phyloP scores from a whole-genome alignment of 306 rosid genomes.

The Cucumis melo region DNA sequence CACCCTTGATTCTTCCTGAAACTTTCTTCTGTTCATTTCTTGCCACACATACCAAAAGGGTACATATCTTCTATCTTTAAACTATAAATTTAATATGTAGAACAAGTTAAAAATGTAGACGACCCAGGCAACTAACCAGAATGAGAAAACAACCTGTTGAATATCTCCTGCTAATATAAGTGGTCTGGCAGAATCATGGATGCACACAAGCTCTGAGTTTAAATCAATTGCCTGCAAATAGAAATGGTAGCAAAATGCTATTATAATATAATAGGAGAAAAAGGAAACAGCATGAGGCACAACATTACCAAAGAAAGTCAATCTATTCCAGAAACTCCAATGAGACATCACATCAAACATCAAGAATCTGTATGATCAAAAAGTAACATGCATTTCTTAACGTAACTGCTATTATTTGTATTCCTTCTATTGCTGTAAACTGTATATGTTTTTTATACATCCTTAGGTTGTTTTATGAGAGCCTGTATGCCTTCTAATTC shows the following conservation, averaged over 20 bases:
- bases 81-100: background rate
- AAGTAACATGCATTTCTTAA: background rate
- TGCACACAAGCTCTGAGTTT: conserved; percentile 71
- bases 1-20: background rate
- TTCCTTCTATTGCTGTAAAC: background rate
- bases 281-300: background rate
- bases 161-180: conserved; percentile 44
- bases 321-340: background rate
- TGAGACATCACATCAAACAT: background rate
- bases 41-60: background rate
- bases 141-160: conserved; percentile 38
- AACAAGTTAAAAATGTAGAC: background rate
- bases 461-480: background rate
- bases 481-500: background rate
- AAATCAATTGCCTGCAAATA: conserved; percentile 58
- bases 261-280: background rate
- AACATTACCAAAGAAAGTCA: background rate
- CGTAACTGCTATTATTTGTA: background rate
- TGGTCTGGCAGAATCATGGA: conserved; percentile 98
- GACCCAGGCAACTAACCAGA: background rate
- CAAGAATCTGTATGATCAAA: background rate
- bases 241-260: conserved; percentile 5
- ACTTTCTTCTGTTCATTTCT: background rate
- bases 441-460: background rate
- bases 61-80: background rate